Evolutionary conservation across 352 stramenopile species (phyloP).

Genomic region (Pythium folliculosum): DNA sequence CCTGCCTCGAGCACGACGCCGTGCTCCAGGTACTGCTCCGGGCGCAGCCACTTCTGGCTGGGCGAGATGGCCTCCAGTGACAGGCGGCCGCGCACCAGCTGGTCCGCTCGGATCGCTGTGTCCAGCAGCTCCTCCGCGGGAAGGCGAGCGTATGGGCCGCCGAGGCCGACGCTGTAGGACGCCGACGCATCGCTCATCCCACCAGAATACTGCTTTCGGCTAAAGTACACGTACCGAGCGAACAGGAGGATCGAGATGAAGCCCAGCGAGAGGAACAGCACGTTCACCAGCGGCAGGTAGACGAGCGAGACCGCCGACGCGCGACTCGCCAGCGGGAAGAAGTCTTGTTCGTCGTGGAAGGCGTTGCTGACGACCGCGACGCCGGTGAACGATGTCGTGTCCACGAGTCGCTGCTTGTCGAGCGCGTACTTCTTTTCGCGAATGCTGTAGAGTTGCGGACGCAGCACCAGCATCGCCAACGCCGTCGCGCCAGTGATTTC

Average conservation of each 20-base stretch:
- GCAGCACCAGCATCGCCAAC: slow-evolving; percentile 11
- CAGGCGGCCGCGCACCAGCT: slow-evolving; percentile 32
- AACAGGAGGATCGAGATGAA: neutral
- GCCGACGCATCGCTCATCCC: neutral
- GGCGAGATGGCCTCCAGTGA: slow-evolving; percentile 26
- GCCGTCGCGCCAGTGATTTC: slow-evolving; percentile 21
- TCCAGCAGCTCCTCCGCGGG: slow-evolving; percentile 33
- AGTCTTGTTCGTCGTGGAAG: slow-evolving; percentile 28
- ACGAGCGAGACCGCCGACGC: slow-evolving; percentile 19
- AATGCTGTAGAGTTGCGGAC: slow-evolving; percentile 18
- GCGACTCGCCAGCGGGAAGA: slow-evolving; percentile 23
- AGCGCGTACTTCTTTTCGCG: slow-evolving; percentile 28
- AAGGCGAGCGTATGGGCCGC: slow-evolving; percentile 19
- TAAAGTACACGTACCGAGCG: slow-evolving; percentile 17
- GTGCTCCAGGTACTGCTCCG: slow-evolving; percentile 31
- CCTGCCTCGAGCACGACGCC: slow-evolving; percentile 28
- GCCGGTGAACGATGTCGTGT: slow-evolving; percentile 17
- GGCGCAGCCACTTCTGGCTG: slow-evolving; percentile 26
- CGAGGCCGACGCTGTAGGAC: neutral
- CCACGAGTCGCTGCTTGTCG: slow-evolving; percentile 24
- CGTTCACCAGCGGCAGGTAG: slow-evolving; percentile 16
- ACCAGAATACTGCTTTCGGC: neutral
- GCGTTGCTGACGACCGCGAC: slow-evolving; percentile 23
- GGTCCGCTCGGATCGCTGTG: slow-evolving; percentile 32
- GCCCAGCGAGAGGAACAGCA: slow-evolving; percentile 16